Percentiles rank a stretch among this genome's conserved stretches.
Conservation (phyloP, 2,329 filamentous ascomycete species). For the Drechslerella coelobrocha region DNA sequence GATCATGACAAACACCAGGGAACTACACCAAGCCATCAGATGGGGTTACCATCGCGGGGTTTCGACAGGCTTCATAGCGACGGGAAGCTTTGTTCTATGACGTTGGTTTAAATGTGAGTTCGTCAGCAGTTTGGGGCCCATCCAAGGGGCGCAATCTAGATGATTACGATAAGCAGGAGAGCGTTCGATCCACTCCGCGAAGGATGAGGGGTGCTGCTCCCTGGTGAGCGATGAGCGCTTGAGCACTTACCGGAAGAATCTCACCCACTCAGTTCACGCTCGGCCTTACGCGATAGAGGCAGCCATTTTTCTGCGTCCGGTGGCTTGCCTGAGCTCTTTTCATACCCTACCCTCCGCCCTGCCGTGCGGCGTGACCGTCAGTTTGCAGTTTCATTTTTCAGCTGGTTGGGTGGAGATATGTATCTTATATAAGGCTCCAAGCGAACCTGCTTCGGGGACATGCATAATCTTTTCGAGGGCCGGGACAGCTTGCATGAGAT, state of each 20-base stretch:
- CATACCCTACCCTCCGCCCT: conserved; percentile 6
- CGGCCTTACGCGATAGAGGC: conserved; percentile 38
- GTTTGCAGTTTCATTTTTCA: conserved; percentile 27
- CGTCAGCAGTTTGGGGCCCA: conserved; percentile 38
- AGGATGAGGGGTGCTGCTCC: conserved; percentile 11
- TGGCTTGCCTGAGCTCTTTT: conserved; percentile 47
- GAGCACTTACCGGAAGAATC: conserved; percentile 33
- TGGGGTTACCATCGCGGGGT: conserved; percentile 44
- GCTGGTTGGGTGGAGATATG: conserved; percentile 19
- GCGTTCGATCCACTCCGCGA: conserved; percentile 32
- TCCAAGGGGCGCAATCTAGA: conserved; percentile 5
- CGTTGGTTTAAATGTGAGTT: conserved; percentile 37
- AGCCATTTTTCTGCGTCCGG: conserved; percentile 37
- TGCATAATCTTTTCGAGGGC: conserved; percentile 27
- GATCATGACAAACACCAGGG: conserved; percentile 45
- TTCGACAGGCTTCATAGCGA: conserved; percentile 27
- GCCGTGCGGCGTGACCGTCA: conserved; percentile 36
- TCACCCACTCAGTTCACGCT: not conserved
- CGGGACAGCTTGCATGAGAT: conserved; percentile 47
- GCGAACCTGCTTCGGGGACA: conserved; percentile 43
- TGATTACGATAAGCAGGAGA: conserved; percentile 42
- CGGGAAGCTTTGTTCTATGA: conserved; percentile 39
- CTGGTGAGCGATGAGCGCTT: conserved; percentile 7
- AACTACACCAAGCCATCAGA: conserved; percentile 39
- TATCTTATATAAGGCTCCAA: conserved; percentile 48